Conservation (phyloP, 306 rosid genomes). For the Benincasa hispida region DNA sequence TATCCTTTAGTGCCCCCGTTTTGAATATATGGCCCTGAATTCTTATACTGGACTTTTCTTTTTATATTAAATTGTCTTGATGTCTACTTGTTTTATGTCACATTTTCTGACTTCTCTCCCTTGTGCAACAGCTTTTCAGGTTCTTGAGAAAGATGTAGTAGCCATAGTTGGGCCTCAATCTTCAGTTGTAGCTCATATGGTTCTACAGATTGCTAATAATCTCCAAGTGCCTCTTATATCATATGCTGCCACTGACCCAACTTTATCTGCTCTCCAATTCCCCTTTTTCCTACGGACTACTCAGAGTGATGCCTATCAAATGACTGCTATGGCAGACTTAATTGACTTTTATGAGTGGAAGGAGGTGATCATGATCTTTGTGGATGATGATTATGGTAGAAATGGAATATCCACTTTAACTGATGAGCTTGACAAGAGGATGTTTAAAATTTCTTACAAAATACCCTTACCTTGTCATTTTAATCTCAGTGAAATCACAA, state of each 20-base stretch:
- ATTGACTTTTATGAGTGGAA: slow-evolving; percentile 72
- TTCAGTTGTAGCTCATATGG: slow-evolving; percentile 60
- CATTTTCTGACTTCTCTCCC: background rate
- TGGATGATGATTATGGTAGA: slow-evolving; percentile 85
- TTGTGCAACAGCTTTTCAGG: slow-evolving; percentile 52
- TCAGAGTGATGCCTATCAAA: slow-evolving; percentile 66
- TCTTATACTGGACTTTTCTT: background rate
- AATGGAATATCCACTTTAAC: slow-evolving; percentile 61
- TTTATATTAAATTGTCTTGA: slow-evolving; percentile 6
- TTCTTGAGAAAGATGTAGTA: slow-evolving; percentile 53
- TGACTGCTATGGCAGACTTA: slow-evolving; percentile 69
- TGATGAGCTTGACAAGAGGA: slow-evolving; percentile 52
- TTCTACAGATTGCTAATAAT: slow-evolving; percentile 71
- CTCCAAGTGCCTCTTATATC: slow-evolving; percentile 82
- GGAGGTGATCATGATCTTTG: slow-evolving; percentile 53
- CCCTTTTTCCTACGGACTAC: slow-evolving; percentile 65
- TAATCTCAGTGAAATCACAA: slow-evolving; percentile 29
- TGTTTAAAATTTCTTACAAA: slow-evolving; percentile 43
- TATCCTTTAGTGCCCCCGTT: background rate
- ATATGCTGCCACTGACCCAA: slow-evolving; percentile 88
- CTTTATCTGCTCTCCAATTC: slow-evolving; percentile 76
- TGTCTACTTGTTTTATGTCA: slow-evolving; percentile 6
- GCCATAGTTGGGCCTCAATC: slow-evolving; percentile 90
- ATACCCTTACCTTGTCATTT: slow-evolving; percentile 45
- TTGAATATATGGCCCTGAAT: background rate